Percentiles rank a stretch among this genome's conserved stretches.
These are phyloP conservation scores for Dryas integrifolia DNA, from an alignment of 331 rosid genomes.

Conservation along the genomic window DNA sequence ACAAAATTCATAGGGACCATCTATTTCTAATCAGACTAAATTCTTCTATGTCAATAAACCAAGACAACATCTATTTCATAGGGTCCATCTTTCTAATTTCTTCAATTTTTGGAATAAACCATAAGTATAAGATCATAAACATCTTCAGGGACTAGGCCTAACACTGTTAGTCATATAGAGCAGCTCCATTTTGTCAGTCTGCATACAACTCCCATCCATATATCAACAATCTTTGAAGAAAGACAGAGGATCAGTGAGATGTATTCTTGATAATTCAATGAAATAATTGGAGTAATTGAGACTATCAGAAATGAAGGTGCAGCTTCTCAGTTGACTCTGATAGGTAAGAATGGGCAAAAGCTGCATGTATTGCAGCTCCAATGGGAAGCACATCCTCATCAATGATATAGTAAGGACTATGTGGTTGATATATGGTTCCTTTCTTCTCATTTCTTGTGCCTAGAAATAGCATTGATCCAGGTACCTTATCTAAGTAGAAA, in stretches of 20 bases:
- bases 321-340: slow-evolving; percentile 32
- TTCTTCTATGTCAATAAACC: no score
- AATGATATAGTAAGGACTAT: slow-evolving; percentile 53
- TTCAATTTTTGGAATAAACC: no score
- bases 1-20: no score
- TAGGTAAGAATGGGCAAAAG: slow-evolving; percentile 65
- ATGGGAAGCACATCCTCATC: slow-evolving; percentile 74
- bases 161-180: no score
- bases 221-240: background rate
- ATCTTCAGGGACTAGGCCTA: no score
- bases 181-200: background rate
- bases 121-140: no score
- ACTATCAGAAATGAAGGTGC: slow-evolving; percentile 7
- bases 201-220: background rate
- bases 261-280: background rate
- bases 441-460: slow-evolving; percentile 57
- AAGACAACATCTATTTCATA: no score
- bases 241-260: background rate
- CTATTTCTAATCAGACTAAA: no score
- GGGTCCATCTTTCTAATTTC: no score
- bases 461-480: slow-evolving; percentile 60
- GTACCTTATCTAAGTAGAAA: slow-evolving; percentile 66
- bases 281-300: slow-evolving; percentile 8
- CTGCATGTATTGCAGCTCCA: slow-evolving; percentile 80
- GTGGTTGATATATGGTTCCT: slow-evolving; percentile 59